Evolutionary conservation across 768 basidiomycete species (phyloP).

Genomic region (Dioszegia aurantiaca): DNA sequence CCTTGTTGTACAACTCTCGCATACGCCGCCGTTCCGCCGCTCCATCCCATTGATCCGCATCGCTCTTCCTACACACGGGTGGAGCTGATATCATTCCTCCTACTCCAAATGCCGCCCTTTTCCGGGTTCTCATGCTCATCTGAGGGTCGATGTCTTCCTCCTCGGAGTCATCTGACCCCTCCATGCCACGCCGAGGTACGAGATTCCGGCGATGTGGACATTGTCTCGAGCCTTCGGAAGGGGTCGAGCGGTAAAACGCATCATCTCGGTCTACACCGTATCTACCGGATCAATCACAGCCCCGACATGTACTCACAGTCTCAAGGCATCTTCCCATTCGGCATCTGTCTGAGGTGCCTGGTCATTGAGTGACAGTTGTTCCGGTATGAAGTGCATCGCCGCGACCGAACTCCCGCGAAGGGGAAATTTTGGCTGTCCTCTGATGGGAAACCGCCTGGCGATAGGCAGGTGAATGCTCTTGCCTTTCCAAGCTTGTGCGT

Average conservation of each 20-base stretch:
- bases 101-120: slow-evolving; percentile 2
- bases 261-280: slow-evolving; percentile 21
- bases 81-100: slow-evolving; percentile 13
- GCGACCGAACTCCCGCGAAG: neutral
- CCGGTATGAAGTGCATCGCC: slow-evolving; percentile 11
- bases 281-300: neutral
- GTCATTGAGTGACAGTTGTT: neutral
- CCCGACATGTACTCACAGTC: neutral
- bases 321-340: slow-evolving; percentile 14
- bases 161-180: slow-evolving; percentile 13
- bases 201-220: neutral
- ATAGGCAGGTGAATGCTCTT: too few relatives aligned
- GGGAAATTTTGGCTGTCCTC: too few relatives aligned
- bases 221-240: neutral
- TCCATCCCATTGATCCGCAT: slow-evolving; percentile 14
- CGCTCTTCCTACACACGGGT: neutral
- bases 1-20: slow-evolving; percentile 23
- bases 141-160: slow-evolving; percentile 4
- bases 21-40: slow-evolving; percentile 26
- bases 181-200: slow-evolving; percentile 13
- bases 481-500: too few relatives aligned
- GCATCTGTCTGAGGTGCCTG: slow-evolving; percentile 7
- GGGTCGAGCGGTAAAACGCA: neutral
- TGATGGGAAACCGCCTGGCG: too few relatives aligned
- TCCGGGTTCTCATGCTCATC: neutral